phyloP scores from a whole-genome alignment of 352 stramenopile genomes.

The Pilasporangium apinafurcum region DNA sequence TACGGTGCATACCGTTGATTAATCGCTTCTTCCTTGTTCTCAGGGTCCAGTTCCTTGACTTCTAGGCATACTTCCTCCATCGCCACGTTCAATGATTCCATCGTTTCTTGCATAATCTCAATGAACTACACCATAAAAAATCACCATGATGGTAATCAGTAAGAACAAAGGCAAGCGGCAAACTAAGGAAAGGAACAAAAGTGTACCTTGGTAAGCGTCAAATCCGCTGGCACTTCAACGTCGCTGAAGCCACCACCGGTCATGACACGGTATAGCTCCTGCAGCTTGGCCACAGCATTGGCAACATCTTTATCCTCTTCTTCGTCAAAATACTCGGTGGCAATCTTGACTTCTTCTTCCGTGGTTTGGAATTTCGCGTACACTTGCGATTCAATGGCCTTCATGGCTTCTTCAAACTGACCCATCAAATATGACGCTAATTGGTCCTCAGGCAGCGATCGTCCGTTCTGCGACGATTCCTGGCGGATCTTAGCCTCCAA shows the following conservation, averaged over 20 bases:
- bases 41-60: slow-evolving; percentile 82
- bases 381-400: slow-evolving; percentile 84
- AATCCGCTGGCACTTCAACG: slow-evolving; percentile 73
- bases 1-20: slow-evolving; percentile 72
- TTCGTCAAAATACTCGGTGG: slow-evolving; percentile 86
- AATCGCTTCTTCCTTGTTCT: slow-evolving; percentile 88
- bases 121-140: slow-evolving; percentile 46
- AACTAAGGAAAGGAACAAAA: background rate
- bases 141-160: background rate
- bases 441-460: slow-evolving; percentile 76
- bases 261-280: slow-evolving; percentile 87
- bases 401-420: slow-evolving; percentile 88
- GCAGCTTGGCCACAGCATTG: slow-evolving; percentile 77
- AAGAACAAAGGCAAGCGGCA: background rate
- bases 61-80: slow-evolving; percentile 87
- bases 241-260: slow-evolving; percentile 75
- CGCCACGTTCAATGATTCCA: slow-evolving; percentile 86
- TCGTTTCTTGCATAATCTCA: slow-evolving; percentile 87
- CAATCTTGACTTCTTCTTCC: slow-evolving; percentile 81
- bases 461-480: slow-evolving; percentile 81
- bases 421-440: slow-evolving; percentile 85
- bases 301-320: slow-evolving; percentile 84
- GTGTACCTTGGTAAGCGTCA: slow-evolving; percentile 68
- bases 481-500: slow-evolving; percentile 86
- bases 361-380: slow-evolving; percentile 88